Percentiles rank a stretch among this genome's conserved stretches.
Evolutionary conservation across 495 filamentous ascomycete genomes (phyloP).

Genomic region (Penicillium goetzii): DNA sequence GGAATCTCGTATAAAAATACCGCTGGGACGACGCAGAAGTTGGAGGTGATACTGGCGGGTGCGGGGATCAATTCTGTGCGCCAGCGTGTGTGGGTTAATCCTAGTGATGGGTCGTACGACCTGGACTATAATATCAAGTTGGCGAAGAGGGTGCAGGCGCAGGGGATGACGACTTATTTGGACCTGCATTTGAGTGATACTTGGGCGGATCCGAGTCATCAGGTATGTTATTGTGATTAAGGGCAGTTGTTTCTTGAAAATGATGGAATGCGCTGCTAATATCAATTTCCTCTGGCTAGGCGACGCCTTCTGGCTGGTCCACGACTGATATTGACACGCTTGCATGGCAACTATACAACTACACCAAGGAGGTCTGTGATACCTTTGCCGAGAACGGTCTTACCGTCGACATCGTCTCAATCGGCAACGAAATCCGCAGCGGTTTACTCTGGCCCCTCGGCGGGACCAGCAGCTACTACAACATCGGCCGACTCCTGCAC

Average conservation of each 20-base stretch:
- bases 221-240: constrained; percentile 33
- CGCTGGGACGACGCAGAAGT: constrained; percentile 52
- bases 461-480: constrained; percentile 51
- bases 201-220: constrained; percentile 56
- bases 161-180: constrained; percentile 65
- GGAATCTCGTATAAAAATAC: constrained; percentile 63
- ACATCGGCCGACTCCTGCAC: constrained; percentile 64
- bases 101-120: constrained; percentile 65
- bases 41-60: constrained; percentile 66
- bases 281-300: constrained; percentile 21
- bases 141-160: constrained; percentile 64
- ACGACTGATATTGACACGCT: constrained; percentile 59
- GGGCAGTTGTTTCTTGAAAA: too few relatives aligned
- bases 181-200: constrained; percentile 75
- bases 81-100: constrained; percentile 75
- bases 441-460: constrained; percentile 70
- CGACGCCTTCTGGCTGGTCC: constrained; percentile 64
- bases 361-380: constrained; percentile 64
- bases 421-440: constrained; percentile 70
- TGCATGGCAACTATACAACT: constrained; percentile 64
- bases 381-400: constrained; percentile 58
- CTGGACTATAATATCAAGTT: constrained; percentile 71
- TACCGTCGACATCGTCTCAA: constrained; percentile 63
- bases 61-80: constrained; percentile 72
- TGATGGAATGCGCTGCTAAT: neutral